Evolutionary conservation across 768 basidiomycete genomes (phyloP), one percentile per base, ranked within the genome.

Genomic region (Hirschioporus abietinus): DNA sequence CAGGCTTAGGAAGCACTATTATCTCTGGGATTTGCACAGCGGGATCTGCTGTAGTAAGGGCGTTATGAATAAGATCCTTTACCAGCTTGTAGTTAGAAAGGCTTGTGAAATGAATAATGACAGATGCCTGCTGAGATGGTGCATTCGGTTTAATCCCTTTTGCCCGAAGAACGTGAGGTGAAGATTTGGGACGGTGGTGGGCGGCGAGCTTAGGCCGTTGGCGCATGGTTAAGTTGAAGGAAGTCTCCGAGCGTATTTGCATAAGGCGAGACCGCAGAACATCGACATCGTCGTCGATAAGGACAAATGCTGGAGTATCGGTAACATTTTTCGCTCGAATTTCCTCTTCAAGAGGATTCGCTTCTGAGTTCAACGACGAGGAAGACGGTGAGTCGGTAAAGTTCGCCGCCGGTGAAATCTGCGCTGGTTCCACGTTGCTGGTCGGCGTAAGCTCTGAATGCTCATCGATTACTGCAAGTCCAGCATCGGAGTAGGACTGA

Each of bases 1-100:
- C 96, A 10, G 96, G 96, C 77, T 99, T 99, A 24, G 96, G 96
- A 52, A 99, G 90, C 70, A 99, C 93, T 84, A 99, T 92, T 30
- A 99, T 87, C 71, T 99, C 97, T 0, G 97, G 90, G 12, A 91
- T 75, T 18, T 82, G 80, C 25, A 79, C 73, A 12, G 83, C 77
- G 36, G 79, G 76, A 24, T 77, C 71, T 64, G 84, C 84, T 0
- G 82, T 81, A 52, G 75, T 75, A 68, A 90, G 79, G 23, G 88
- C 80, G 20, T 86, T 86, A 70, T 95, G 90, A 23, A 99, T 82
- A 12, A 89, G 82, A 70, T 98, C 95, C 73, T 92, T 93, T 64
- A 96, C 89, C 36, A 84, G 72, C 75, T 93, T 96, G 83, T 92
- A 99, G 69, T 96, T 95, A 3, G 88, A 80, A 5, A 99, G 80